phyloP scores from a whole-genome alignment of 192 early-diverging fungal genomes.

The Entomortierella beljakovae region DNA sequence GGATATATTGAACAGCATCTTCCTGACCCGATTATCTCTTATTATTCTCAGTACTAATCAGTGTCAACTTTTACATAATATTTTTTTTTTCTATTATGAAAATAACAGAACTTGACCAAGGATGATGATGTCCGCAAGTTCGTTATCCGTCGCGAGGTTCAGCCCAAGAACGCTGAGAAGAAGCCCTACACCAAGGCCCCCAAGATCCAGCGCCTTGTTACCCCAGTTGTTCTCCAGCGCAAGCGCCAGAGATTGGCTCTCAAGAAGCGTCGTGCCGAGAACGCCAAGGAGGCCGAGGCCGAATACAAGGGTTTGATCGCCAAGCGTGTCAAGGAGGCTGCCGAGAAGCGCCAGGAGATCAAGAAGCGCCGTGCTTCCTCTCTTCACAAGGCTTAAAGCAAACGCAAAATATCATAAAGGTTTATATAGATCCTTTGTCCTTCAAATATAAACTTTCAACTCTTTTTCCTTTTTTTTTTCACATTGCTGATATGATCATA shows the following conservation, averaged over 20 bases:
- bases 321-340: conserved; percentile 95
- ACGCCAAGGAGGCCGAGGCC: conserved; percentile 77
- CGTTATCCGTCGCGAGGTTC: conserved; percentile 97
- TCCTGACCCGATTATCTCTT: background rate
- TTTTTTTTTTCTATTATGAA: background rate
- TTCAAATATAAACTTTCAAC: conserved; percentile 6
- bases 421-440: conserved; percentile 1
- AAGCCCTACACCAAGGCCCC: conserved; percentile 95
- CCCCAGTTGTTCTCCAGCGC: conserved; percentile 96
- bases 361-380: conserved; percentile 83
- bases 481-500: too few relatives aligned
- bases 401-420: background rate
- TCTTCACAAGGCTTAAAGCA: conserved; percentile 64
- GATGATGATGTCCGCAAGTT: conserved; percentile 99
- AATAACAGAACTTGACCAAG: conserved; percentile 86
- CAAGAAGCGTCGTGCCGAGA: conserved; percentile 87
- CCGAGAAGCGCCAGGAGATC: conserved; percentile 83
- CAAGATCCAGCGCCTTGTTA: conserved; percentile 99
- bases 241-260: conserved; percentile 89
- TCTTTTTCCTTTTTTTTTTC: conserved; percentile 3
- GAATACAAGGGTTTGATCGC: conserved; percentile 90
- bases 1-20: too few relatives aligned
- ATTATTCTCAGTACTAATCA: background rate
- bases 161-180: conserved; percentile 89
- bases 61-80: background rate